A percentile compares a stretch with the other conserved stretches of the same genome.
Evolutionary conservation across 345 rosid genomes (phyloP).

Genomic region (Raphanus raphanistrum): DNA sequence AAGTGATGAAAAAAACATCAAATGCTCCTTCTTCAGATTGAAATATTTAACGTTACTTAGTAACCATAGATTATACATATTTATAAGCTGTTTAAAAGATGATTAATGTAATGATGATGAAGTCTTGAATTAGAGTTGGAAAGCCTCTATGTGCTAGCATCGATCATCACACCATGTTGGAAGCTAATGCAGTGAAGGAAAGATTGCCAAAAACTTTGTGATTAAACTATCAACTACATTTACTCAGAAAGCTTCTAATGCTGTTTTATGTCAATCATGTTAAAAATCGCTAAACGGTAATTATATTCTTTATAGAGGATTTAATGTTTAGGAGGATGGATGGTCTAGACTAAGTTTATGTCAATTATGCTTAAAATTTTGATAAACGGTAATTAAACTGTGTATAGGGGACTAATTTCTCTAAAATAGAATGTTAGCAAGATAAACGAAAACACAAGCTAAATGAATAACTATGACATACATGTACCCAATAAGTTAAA

Average conservation of each 20-base stretch:
- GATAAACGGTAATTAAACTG: too few relatives aligned
- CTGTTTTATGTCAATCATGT: too few relatives aligned
- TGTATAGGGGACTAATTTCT: too few relatives aligned
- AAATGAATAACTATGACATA: too few relatives aligned
- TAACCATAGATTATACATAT: background rate
- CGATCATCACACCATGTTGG: background rate
- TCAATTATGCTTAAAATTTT: too few relatives aligned
- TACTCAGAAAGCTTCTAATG: background rate
- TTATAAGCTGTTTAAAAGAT: background rate
- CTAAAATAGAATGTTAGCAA: too few relatives aligned
- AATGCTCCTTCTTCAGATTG: background rate
- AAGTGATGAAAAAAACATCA: background rate
- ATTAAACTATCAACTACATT: background rate
- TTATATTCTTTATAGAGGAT: too few relatives aligned
- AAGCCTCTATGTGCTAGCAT: background rate
- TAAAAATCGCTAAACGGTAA: too few relatives aligned
- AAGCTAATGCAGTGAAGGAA: background rate
- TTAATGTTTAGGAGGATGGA: too few relatives aligned
- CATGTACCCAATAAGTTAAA: too few relatives aligned
- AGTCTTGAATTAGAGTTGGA: background rate
- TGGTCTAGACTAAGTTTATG: too few relatives aligned
- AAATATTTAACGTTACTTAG: background rate
- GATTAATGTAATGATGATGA: background rate
- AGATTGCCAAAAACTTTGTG: background rate
- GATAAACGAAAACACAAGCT: too few relatives aligned